These are phyloP conservation scores for Linum trigynum DNA, from an alignment of 345 rosid species.

Conservation along the genomic window DNA sequence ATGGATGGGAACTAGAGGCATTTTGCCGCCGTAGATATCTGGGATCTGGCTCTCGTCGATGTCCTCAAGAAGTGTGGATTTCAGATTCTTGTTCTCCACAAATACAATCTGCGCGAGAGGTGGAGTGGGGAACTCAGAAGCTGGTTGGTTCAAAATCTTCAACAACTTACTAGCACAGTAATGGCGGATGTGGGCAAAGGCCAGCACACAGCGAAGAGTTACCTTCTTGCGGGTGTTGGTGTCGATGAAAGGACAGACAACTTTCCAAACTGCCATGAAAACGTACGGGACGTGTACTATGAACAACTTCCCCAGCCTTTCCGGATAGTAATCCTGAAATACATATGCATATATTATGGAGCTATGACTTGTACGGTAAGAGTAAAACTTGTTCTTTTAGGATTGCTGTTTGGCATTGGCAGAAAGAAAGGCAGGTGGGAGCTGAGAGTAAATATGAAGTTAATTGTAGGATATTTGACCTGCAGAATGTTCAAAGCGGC, in stretches of 20 bases:
- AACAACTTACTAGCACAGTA: background rate
- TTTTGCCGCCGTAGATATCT: conserved; percentile 32
- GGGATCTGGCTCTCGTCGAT: conserved; percentile 49
- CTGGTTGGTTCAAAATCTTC: background rate
- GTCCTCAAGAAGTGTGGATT: conserved; percentile 36
- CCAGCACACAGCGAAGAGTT: background rate
- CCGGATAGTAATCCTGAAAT: conserved; percentile 44
- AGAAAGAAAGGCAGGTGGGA: too few relatives aligned
- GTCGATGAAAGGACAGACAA: conserved; percentile 35
- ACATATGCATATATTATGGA: too few relatives aligned
- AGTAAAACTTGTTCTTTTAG: too few relatives aligned
- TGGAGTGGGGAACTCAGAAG: background rate
- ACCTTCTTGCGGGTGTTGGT: conserved; percentile 34
- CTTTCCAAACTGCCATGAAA: conserved; percentile 32
- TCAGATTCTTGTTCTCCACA: conserved; percentile 31
- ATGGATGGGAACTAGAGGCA: conserved; percentile 4
- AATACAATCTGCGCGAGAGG: conserved; percentile 29
- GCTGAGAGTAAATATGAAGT: too few relatives aligned
- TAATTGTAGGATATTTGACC: conserved; percentile 14
- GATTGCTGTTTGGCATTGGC: too few relatives aligned
- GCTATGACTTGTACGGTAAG: too few relatives aligned
- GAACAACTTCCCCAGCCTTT: conserved; percentile 35
- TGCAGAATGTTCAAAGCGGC: conserved; percentile 32
- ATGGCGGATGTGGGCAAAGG: background rate
- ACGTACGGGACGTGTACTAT: conserved; percentile 30